Evolutionary conservation across 2,329 filamentous ascomycete species (phyloP).

Genomic region (Gnomoniopsis smithogilvyi): DNA sequence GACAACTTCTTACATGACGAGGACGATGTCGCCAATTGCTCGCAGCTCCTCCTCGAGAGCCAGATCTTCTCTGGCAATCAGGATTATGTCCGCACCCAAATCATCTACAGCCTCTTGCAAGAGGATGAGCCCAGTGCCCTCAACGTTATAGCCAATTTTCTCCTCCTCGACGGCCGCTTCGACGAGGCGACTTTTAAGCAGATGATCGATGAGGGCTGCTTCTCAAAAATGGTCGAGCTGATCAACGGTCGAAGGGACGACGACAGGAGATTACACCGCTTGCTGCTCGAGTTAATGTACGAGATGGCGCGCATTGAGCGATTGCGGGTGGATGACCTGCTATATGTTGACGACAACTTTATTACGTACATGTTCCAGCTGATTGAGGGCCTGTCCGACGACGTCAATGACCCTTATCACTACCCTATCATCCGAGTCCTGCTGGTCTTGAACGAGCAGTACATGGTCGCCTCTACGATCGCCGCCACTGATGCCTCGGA

Average conservation of each 20-base stretch:
- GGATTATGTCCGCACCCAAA: constrained; percentile 87
- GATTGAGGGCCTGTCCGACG: constrained; percentile 83
- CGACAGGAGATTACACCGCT: constrained; percentile 70
- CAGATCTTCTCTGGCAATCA: constrained; percentile 69
- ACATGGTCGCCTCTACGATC: constrained; percentile 75
- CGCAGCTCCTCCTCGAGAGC: constrained; percentile 74
- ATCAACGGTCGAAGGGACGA: constrained; percentile 64
- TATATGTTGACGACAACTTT: constrained; percentile 77
- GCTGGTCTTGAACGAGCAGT: constrained; percentile 95
- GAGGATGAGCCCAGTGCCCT: constrained; percentile 82
- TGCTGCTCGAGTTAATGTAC: constrained; percentile 86
- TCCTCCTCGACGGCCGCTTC: constrained; percentile 80
- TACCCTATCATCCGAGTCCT: constrained; percentile 92
- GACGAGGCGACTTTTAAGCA: constrained; percentile 77
- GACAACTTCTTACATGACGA: constrained; percentile 73
- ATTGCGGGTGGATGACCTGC: constrained; percentile 71
- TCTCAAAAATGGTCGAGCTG: constrained; percentile 78
- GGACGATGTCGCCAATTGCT: constrained; percentile 76
- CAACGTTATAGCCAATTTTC: constrained; percentile 76
- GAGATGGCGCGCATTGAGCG: constrained; percentile 94
- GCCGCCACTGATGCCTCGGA: constrained; percentile 38
- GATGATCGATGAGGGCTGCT: constrained; percentile 85
- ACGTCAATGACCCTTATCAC: constrained; percentile 89
- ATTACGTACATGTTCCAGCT: constrained; percentile 79
- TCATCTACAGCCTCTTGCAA: constrained; percentile 85